Evolutionary conservation across 2,329 filamentous ascomycete genomes (phyloP).

Genomic region (Hymenoscyphus infarciens): DNA sequence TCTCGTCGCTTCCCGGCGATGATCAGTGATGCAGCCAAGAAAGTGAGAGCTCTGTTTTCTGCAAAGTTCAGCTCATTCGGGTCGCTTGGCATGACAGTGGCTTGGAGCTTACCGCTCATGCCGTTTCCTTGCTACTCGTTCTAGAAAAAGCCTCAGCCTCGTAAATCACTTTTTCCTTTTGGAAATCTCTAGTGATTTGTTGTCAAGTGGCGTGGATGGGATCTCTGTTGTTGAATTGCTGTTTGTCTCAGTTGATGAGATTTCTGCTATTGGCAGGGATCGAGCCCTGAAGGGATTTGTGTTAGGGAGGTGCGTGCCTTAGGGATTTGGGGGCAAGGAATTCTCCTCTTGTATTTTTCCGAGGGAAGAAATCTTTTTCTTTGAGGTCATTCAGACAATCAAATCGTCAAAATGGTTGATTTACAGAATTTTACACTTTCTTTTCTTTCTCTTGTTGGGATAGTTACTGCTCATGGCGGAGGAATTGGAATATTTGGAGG

Average conservation of each 20-base stretch:
- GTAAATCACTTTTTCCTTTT: neutral
- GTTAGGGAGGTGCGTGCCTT: neutral
- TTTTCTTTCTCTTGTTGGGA: neutral
- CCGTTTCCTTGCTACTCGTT: neutral
- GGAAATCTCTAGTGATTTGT: neutral
- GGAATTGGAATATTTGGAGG: neutral
- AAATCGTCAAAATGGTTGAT: neutral
- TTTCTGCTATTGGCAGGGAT: neutral
- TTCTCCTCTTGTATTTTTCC: neutral
- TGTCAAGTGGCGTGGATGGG: constrained; percentile 1
- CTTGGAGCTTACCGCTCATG: neutral
- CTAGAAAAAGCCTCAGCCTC: neutral
- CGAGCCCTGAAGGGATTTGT: neutral
- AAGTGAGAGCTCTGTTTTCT: neutral
- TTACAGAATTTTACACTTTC: neutral
- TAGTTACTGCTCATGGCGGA: constrained; percentile 1
- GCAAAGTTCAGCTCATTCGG: constrained; percentile 1
- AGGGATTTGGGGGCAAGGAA: neutral
- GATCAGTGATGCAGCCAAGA: neutral
- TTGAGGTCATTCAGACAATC: neutral
- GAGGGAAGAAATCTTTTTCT: neutral
- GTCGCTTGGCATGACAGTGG: neutral
- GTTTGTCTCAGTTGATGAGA: neutral
- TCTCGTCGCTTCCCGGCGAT: neutral
- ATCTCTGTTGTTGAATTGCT: neutral